phyloP scores from a whole-genome alignment of 768 basidiomycete genomes.

The Leccinum incarnatum region DNA sequence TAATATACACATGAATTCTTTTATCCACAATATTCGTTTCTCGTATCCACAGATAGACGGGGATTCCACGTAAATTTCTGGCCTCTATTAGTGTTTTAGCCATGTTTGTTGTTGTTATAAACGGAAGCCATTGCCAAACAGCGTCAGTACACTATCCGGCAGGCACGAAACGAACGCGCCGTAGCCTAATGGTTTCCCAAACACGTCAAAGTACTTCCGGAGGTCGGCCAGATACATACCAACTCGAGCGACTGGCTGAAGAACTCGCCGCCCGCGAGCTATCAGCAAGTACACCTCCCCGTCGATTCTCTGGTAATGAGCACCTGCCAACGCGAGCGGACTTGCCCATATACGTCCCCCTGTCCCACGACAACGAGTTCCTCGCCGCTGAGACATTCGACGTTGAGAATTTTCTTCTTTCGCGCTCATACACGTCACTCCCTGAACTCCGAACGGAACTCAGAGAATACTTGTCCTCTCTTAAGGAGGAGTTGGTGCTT shows the following conservation, averaged over 20 bases:
- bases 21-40: neutral
- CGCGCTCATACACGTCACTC: conserved; percentile 79
- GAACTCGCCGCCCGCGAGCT: conserved; percentile 62
- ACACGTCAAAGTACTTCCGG: conserved; percentile 13
- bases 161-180: neutral
- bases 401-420: conserved; percentile 85
- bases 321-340: conserved; percentile 33
- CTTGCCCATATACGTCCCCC: conserved; percentile 63
- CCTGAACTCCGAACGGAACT: conserved; percentile 87
- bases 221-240: conserved; percentile 49
- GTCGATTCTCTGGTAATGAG: conserved; percentile 8
- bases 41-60: too few species aligned
- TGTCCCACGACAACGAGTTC: conserved; percentile 77
- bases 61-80: too few species aligned
- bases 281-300: conserved; percentile 14
- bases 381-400: conserved; percentile 69
- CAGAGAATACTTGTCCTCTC: conserved; percentile 72
- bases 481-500: conserved; percentile 93
- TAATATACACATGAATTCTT: neutral
- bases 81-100: neutral
- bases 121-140: conserved; percentile 26
- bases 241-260: conserved; percentile 70
- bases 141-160: neutral
- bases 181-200: conserved; percentile 16
- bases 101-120: conserved; percentile 25